Evolutionary conservation across 2,329 filamentous ascomycete species (phyloP).

Genomic region (Stachybotrys chartarum): DNA sequence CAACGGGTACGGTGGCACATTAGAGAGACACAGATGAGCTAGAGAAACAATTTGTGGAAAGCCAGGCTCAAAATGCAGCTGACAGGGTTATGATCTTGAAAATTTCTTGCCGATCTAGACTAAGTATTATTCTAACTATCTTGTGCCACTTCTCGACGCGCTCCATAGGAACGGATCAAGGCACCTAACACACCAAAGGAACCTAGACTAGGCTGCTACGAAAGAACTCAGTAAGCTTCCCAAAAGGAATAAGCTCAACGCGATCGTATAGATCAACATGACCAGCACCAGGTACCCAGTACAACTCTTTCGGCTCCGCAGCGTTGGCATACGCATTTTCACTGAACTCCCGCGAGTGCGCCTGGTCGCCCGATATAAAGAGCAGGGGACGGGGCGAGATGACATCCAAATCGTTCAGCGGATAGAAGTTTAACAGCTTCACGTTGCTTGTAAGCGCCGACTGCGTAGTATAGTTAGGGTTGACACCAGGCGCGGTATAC

Average conservation of each 20-base stretch:
- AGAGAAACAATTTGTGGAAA: no score
- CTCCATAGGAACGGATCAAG: no score
- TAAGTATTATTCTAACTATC: no score
- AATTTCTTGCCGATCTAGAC: no score
- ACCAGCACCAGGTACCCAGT: slow-evolving; percentile 21
- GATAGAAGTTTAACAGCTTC: slow-evolving; percentile 23
- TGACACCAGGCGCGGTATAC: slow-evolving; percentile 1
- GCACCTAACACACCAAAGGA: no score
- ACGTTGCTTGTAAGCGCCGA: slow-evolving; percentile 16
- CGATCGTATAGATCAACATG: slow-evolving; percentile 30
- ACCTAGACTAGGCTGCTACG: neutral
- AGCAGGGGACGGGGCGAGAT: slow-evolving; percentile 21
- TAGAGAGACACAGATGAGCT: no score
- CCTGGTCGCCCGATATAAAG: slow-evolving; percentile 15
- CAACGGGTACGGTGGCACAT: no score
- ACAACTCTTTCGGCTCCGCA: slow-evolving; percentile 27
- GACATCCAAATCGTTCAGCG: slow-evolving; percentile 18
- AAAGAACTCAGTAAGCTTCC: slow-evolving; percentile 18
- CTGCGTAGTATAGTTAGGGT: slow-evolving; percentile 19
- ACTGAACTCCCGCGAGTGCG: slow-evolving; percentile 21
- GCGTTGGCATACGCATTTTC: slow-evolving; percentile 15
- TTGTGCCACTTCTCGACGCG: no score
- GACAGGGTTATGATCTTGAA: no score
- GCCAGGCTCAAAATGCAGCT: no score
- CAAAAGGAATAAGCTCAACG: slow-evolving; percentile 24